Conservation (phyloP, 164 flowering plant genomes). For the Pachysandra terminalis region DNA sequence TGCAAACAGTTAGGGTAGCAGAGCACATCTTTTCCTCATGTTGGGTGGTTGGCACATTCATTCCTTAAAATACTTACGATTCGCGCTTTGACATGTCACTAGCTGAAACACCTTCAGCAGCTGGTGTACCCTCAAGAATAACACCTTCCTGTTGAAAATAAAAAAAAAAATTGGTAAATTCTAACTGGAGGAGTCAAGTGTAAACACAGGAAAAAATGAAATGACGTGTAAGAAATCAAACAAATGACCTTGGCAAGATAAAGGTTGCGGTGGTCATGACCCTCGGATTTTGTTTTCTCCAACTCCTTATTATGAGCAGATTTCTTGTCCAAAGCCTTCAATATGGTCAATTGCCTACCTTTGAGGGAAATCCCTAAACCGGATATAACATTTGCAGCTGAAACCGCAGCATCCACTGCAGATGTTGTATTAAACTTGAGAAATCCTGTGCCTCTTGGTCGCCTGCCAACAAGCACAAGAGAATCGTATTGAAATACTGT, state of each 20-base stretch:
- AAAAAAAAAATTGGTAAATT: background rate
- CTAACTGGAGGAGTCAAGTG: background rate
- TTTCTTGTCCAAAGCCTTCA: conserved; percentile 87
- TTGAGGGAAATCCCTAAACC: conserved; percentile 68
- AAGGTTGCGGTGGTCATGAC: conserved; percentile 75
- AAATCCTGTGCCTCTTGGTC: conserved; percentile 94
- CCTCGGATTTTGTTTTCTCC: conserved; percentile 58
- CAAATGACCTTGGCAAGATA: conserved; percentile 72
- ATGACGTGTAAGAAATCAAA: background rate
- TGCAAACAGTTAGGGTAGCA: no score
- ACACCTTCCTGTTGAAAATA: conserved; percentile 67
- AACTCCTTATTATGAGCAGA: conserved; percentile 66
- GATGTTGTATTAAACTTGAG: conserved; percentile 64
- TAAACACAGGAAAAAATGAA: background rate
- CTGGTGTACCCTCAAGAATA: conserved; percentile 85
- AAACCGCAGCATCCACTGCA: conserved; percentile 67
- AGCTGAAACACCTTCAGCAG: conserved; percentile 90
- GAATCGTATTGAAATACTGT: conserved; percentile 1
- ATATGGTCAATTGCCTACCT: conserved; percentile 72
- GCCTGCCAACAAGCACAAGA: conserved; percentile 45
- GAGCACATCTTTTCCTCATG: no score
- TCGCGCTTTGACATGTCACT: conserved; percentile 81
- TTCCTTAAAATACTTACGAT: conserved; percentile 46
- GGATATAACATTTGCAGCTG: conserved; percentile 52
- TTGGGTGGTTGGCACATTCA: background rate